phyloP scores from a whole-genome alignment of 352 stramenopile species.

The Elongisporangium prolatum region DNA sequence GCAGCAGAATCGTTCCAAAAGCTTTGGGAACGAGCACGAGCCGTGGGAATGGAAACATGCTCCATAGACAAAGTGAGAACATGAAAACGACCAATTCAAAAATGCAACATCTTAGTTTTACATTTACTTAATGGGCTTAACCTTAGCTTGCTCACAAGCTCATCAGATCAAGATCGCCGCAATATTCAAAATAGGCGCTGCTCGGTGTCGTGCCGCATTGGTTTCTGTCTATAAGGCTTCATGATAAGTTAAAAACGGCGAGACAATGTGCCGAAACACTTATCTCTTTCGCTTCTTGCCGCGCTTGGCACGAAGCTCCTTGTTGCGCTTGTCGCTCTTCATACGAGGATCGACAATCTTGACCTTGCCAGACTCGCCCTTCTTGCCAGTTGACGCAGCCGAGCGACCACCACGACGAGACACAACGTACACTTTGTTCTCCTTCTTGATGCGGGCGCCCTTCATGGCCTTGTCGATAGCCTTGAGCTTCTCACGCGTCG shows the following conservation, averaged over 20 bases:
- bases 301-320: constrained; percentile 75
- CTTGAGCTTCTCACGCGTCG: constrained; percentile 97
- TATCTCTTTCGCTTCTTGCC: constrained; percentile 88
- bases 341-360: constrained; percentile 98
- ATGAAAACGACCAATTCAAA: neutral
- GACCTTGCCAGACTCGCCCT: constrained; percentile 81
- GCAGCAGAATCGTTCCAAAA: neutral
- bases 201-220: neutral
- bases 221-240: constrained; percentile 5
- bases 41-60: constrained; percentile 35
- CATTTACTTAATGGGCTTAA: neutral
- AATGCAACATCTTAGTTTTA: neutral
- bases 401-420: constrained; percentile 62
- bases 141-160: neutral
- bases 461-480: constrained; percentile 97
- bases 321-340: constrained; percentile 95
- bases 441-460: constrained; percentile 81
- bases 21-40: constrained; percentile 22
- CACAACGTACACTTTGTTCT: constrained; percentile 97
- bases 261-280: constrained; percentile 13
- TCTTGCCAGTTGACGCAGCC: constrained; percentile 66
- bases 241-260: constrained; percentile 48
- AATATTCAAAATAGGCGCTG: neutral
- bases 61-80: neutral
- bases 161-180: neutral